These are phyloP conservation scores for Lactarius deliciosus DNA, from an alignment of 768 basidiomycete species.

Conservation along the genomic window DNA sequence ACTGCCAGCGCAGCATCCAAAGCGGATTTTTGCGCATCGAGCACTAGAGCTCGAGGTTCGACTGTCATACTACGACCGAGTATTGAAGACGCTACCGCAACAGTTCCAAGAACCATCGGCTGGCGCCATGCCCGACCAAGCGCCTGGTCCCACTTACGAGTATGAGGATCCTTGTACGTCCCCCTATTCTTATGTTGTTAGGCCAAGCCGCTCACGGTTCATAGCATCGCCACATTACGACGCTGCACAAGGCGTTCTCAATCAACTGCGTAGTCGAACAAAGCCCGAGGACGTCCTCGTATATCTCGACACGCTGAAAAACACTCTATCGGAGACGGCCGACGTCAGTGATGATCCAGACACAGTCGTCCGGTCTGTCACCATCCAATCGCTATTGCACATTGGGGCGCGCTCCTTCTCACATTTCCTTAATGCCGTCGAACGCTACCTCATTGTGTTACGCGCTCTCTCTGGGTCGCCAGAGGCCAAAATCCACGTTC, in stretches of 20 bases:
- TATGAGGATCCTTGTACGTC: constrained; percentile 76
- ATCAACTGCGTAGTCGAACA: constrained; percentile 77
- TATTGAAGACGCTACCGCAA: constrained; percentile 84
- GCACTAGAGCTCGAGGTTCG: constrained; percentile 89
- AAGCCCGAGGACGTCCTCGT: constrained; percentile 78
- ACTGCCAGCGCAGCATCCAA: constrained; percentile 76
- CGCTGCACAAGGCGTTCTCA: constrained; percentile 74
- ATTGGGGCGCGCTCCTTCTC: constrained; percentile 96
- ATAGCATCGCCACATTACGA: constrained; percentile 76
- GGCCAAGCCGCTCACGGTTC: background rate
- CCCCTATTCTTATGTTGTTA: background rate
- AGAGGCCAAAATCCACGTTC: constrained; percentile 68
- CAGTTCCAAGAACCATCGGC: constrained; percentile 68
- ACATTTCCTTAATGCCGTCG: constrained; percentile 95
- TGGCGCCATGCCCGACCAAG: constrained; percentile 61
- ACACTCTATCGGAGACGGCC: constrained; percentile 58
- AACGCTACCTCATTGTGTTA: constrained; percentile 82
- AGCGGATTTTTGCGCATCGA: constrained; percentile 81
- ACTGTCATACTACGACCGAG: constrained; percentile 89
- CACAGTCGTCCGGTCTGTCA: constrained; percentile 67
- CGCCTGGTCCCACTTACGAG: constrained; percentile 77
- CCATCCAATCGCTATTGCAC: constrained; percentile 84
- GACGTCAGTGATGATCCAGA: constrained; percentile 66
- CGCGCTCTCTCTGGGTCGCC: constrained; percentile 52
- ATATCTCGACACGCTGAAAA: constrained; percentile 69